Percentiles rank a stretch among this genome's conserved stretches.
Evolutionary conservation across 179 eudicot genomes (phyloP).

Genomic region (Sideroxylon spinosum): DNA sequence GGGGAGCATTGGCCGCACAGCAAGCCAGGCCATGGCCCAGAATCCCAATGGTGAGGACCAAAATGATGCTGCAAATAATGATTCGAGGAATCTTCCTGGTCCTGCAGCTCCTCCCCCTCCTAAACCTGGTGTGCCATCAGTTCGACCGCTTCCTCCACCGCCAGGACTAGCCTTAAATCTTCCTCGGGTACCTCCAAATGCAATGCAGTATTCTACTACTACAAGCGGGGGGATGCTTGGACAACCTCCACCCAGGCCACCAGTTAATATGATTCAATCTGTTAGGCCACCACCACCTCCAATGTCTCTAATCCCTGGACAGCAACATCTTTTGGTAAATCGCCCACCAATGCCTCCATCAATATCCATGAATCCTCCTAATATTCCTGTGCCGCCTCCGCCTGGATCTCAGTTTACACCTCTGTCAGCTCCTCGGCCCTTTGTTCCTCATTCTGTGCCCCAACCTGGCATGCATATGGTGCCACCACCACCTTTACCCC

Average conservation of each 20-base stretch:
- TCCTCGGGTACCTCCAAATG: constrained; percentile 62
- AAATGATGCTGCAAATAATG: constrained; percentile 41
- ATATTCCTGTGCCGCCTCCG: constrained; percentile 67
- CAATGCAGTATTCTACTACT: constrained; percentile 52
- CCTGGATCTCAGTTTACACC: constrained; percentile 85
- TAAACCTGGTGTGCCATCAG: constrained; percentile 56
- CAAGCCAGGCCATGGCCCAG: constrained; percentile 91
- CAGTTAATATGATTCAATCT: constrained; percentile 38
- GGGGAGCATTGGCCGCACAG: constrained; percentile 94
- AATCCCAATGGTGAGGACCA: constrained; percentile 57
- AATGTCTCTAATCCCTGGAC: constrained; percentile 59
- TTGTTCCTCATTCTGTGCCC: constrained; percentile 38
- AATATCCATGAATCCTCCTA: constrained; percentile 43
- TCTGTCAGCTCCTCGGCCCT: constrained; percentile 53
- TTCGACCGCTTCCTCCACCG: constrained; percentile 89
- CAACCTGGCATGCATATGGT: constrained; percentile 70
- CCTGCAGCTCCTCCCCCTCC: constrained; percentile 85
- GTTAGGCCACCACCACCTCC: constrained; percentile 65
- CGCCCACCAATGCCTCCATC: constrained; percentile 57
- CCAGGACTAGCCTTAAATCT: constrained; percentile 67
- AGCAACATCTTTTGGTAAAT: constrained; percentile 72
- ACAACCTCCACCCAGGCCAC: constrained; percentile 61
- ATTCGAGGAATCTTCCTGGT: constrained; percentile 64
- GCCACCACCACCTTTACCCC: constrained; percentile 79
- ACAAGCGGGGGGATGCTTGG: constrained; percentile 43